Base-by-base conservation (phyloP, 2,329 filamentous ascomycete genomes). In the Ramularia endophylla region DNA sequence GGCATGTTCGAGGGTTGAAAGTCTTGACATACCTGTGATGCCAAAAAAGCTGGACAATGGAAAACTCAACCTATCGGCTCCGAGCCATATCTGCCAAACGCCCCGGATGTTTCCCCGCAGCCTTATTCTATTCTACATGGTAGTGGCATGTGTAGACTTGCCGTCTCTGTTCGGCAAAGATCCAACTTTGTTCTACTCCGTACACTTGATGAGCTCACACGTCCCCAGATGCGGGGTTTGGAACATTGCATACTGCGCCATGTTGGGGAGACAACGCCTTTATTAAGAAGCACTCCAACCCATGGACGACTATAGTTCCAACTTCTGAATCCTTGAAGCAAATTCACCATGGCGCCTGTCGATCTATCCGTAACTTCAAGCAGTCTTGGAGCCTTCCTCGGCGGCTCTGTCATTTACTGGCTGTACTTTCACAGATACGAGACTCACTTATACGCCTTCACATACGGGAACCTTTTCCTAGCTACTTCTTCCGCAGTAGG, bases 361-460 rank as follows among this genome's bases (percentile, higher is more conserved):
- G 15, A n/a, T 11, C n/a, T 20, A n/a, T n/a, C 32, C n/a, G 17
- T 34, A 17, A 17, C 32, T 8, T n/a, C 18, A 7, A 34, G 32
- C 32, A 34, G 32, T 17, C 8, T 34, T 19, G 32, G 32, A 20
- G 32, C 15, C 32, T 22, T 46, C 17, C 33, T 30, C 7, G 38
- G 36, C n/a, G 51, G 51, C 29, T 44, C 44, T 29, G 44, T 39
- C 35, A 36, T 46, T 25, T 53, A 50, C 44, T 53, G 51, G 51
- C 42, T 45, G 13, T 53, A 53, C 40, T 53, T 53, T 38, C 46
- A 53, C 43, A 36, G 53, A 12, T 51, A 40, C 40, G 57, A 62
- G 37, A 51, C 48, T 17, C 58, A 61, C 41, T 44, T 61, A 43
- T 47, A 57, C 29, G 55, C 44, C n/a, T 17, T 50, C 5, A 40